A percentile compares a stretch with the other conserved stretches of the same genome.
Evolutionary conservation across 257 asterid species (phyloP).

Genomic region (Solanum megistacrolobum): DNA sequence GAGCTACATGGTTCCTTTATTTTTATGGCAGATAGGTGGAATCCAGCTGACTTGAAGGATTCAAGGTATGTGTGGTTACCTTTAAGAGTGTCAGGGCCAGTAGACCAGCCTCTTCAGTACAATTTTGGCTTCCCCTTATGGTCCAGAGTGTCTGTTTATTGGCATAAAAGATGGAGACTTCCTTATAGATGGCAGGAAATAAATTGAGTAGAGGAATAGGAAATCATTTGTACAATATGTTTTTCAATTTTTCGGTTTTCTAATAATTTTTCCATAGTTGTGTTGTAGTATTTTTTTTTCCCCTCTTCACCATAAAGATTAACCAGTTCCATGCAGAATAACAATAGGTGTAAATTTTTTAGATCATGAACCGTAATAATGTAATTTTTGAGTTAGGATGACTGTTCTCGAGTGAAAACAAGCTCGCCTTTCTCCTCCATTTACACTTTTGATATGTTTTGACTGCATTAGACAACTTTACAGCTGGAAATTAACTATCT

Average conservation of each 20-base stretch:
- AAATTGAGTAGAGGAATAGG: background rate
- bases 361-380: background rate
- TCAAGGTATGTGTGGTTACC: constrained; percentile 96
- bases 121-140: constrained; percentile 85
- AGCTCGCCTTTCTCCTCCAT: background rate
- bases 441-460: background rate
- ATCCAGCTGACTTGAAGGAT: constrained; percentile 81
- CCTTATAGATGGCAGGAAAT: constrained; percentile 40
- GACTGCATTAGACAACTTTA: background rate
- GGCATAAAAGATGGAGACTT: constrained; percentile 96
- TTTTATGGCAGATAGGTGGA: constrained; percentile 97
- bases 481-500: background rate
- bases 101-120: constrained; percentile 73
- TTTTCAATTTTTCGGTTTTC: background rate
- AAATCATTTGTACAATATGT: background rate
- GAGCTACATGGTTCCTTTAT: constrained; percentile 52
- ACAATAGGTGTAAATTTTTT: background rate
- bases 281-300: no score
- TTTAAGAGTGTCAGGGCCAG: constrained; percentile 61
- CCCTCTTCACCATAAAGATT: background rate
- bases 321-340: background rate
- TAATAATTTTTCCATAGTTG: background rate
- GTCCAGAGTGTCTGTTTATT: constrained; percentile 81
- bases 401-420: background rate
- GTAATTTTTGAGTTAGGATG: background rate